Conservation (phyloP, 176 grass and related monocot genomes). For the Olyra latifolia region DNA sequence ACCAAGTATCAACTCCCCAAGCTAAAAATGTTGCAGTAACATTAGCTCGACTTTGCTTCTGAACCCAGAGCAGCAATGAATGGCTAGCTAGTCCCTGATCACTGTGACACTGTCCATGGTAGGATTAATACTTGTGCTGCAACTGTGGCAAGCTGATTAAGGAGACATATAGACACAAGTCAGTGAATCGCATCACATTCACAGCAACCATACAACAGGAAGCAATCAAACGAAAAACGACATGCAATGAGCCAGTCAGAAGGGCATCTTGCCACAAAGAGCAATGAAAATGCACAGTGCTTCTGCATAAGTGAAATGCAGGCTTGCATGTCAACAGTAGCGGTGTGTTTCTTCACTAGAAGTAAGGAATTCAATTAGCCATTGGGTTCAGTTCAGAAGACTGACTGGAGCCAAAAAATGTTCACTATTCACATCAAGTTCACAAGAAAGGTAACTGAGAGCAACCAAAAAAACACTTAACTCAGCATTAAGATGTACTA, state of each 20-base stretch:
- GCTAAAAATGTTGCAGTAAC: conserved; percentile 28
- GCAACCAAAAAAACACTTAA: background rate
- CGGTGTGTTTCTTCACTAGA: background rate
- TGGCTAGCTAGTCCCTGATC: background rate
- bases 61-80: background rate
- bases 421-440: background rate
- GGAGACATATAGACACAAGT: background rate
- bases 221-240: conserved; percentile 17
- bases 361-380: background rate
- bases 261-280: background rate
- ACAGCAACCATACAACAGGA: background rate
- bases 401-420: background rate
- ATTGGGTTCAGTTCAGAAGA: background rate
- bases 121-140: background rate
- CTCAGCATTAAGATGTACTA: background rate
- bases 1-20: conserved; percentile 25
- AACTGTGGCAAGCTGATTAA: background rate
- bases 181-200: too few species aligned
- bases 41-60: conserved; percentile 33
- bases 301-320: background rate
- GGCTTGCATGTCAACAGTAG: background rate
- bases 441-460: background rate
- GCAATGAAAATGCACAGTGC: background rate
- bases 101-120: background rate
- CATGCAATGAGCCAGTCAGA: background rate